Evolutionary conservation across 2,329 filamentous ascomycete species (phyloP).

Genomic region (Fusarium sororula): DNA sequence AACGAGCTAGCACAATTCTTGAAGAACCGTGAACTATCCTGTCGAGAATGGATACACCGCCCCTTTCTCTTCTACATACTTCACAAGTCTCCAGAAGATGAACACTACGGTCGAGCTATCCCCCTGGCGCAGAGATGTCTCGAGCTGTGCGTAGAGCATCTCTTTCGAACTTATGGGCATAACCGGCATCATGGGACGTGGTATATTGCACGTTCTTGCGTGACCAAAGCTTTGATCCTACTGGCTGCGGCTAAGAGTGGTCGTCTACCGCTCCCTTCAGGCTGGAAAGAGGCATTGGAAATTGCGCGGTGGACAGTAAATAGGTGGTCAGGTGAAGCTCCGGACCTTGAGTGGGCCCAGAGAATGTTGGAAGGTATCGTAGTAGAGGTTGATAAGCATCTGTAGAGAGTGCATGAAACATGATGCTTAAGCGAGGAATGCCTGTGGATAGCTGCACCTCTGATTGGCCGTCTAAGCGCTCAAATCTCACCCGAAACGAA

Average conservation of each 20-base stretch:
- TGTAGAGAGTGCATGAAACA: not conserved
- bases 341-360: not conserved
- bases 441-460: no score
- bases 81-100: not conserved
- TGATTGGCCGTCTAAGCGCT: not conserved
- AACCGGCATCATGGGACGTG: not conserved
- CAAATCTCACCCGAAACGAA: not conserved
- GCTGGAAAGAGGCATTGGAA: not conserved
- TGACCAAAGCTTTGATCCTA: not conserved
- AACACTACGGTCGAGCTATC: not conserved
- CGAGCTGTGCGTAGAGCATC: not conserved
- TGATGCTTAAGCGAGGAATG: accelerated
- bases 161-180: not conserved
- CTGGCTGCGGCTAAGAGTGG: not conserved
- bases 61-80: not conserved
- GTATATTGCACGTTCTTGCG: not conserved
- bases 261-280: not conserved
- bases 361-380: not conserved
- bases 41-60: not conserved
- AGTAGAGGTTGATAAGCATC: not conserved
- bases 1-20: not conserved
- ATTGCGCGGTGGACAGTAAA: not conserved
- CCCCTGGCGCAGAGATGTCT: not conserved
- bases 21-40: not conserved
- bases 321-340: not conserved